phyloP scores from a whole-genome alignment of 2,329 filamentous ascomycete species.

The Aspergillus ruber region DNA sequence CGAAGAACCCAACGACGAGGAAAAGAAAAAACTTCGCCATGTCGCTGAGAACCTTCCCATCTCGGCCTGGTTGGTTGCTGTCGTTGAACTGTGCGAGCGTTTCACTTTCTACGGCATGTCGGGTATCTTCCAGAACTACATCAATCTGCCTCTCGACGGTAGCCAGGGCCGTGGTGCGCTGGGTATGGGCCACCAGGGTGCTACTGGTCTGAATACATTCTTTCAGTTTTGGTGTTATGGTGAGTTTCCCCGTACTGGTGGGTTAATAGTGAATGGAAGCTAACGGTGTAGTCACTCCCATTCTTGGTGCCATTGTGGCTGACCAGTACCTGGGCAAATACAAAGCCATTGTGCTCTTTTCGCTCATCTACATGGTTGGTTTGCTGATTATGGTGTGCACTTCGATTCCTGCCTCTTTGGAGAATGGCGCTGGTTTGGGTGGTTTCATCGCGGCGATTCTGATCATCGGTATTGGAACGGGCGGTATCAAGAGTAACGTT shows the following conservation, averaged over 20 bases:
- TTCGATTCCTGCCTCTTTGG: constrained; percentile 47
- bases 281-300: constrained; percentile 43
- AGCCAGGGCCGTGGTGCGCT: constrained; percentile 36
- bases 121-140: constrained; percentile 53
- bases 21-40: constrained; percentile 47
- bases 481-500: constrained; percentile 64
- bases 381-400: constrained; percentile 51
- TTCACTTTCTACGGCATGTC: constrained; percentile 54
- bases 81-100: constrained; percentile 53
- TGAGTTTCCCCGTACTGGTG: constrained; percentile 11
- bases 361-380: constrained; percentile 53
- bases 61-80: constrained; percentile 51
- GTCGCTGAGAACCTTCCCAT: constrained; percentile 50
- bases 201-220: constrained; percentile 47
- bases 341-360: constrained; percentile 53
- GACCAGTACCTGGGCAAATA: constrained; percentile 58
- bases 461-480: constrained; percentile 60
- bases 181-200: constrained; percentile 39
- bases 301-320: constrained; percentile 53
- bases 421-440: constrained; percentile 46
- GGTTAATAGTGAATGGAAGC: background rate
- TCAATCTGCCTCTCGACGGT: constrained; percentile 37
- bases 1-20: constrained; percentile 48
- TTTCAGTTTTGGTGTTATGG: constrained; percentile 52
- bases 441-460: constrained; percentile 54